These are phyloP conservation scores for Ampelocalamus luodianensis DNA, from an alignment of 176 grass and related monocot genomes.

Conservation along the genomic window DNA sequence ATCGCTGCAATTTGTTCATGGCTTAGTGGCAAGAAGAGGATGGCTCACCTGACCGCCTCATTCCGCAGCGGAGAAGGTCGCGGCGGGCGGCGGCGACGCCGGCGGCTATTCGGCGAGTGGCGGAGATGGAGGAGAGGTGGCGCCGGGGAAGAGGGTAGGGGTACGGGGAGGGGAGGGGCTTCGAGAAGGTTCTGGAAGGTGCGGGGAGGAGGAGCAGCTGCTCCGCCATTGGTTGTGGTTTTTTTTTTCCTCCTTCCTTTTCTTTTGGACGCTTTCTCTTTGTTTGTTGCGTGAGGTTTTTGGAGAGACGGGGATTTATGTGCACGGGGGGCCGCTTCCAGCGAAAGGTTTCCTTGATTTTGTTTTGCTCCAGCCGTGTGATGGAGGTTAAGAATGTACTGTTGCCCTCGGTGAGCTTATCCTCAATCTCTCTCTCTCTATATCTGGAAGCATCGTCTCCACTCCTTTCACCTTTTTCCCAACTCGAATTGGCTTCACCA, in stretches of 20 bases:
- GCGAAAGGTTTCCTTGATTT: too few relatives aligned
- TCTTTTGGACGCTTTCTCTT: neutral
- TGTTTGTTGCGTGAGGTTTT: conserved; percentile 24
- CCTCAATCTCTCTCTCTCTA: too few relatives aligned
- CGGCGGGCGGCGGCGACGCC: conserved; percentile 27
- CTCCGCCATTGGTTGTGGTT: conserved; percentile 51
- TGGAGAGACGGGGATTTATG: conserved; percentile 27
- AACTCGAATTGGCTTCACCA: too few relatives aligned
- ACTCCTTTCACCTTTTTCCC: too few relatives aligned
- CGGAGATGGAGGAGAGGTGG: conserved; percentile 8
- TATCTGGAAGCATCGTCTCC: too few relatives aligned
- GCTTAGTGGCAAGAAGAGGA: neutral
- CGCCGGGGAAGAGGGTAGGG: neutral
- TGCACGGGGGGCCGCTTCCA: too few relatives aligned
- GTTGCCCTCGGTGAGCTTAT: too few relatives aligned
- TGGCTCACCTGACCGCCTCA: conserved; percentile 49
- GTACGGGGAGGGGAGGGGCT: conserved; percentile 5
- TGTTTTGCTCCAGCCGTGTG: too few relatives aligned
- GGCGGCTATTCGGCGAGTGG: conserved; percentile 7
- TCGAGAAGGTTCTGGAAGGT: conserved; percentile 52
- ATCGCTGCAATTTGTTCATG: neutral
- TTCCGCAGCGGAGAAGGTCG: conserved; percentile 49
- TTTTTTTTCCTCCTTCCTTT: neutral
- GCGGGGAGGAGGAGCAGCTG: conserved; percentile 43
- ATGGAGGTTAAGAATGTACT: too few relatives aligned